phyloP scores from a whole-genome alignment of 2,329 filamentous ascomycete genomes.

The Aspergillus costaricaensis region DNA sequence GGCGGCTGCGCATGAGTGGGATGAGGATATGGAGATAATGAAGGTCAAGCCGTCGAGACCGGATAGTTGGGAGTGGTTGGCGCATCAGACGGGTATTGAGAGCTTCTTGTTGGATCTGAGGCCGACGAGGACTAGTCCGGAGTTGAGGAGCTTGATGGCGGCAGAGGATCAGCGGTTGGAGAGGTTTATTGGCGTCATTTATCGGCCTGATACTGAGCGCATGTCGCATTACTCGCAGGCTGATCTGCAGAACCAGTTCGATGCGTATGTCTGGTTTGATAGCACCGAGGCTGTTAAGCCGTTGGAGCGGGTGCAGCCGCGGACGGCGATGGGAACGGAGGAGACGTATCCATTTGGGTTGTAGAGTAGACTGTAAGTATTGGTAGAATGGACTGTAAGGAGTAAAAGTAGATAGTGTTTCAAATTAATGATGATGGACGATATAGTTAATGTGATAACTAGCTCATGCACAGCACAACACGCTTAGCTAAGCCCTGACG shows the following conservation, averaged over 20 bases:
- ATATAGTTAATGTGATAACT: too few species aligned
- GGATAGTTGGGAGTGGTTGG: conserved; percentile 53
- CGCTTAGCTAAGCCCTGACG: conserved; percentile 11
- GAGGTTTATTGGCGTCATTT: conserved; percentile 58
- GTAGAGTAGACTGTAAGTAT: conserved; percentile 24
- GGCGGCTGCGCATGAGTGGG: conserved; percentile 55
- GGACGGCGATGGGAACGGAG: conserved; percentile 43
- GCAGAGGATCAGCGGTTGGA: conserved; percentile 44
- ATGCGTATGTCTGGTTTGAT: conserved; percentile 56
- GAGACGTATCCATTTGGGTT: conserved; percentile 58
- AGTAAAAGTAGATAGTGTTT: neutral
- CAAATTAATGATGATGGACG: too few species aligned
- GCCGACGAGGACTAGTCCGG: conserved; percentile 34
- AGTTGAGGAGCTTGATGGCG: conserved; percentile 40
- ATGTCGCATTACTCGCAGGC: conserved; percentile 53
- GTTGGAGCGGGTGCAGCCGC: conserved; percentile 50
- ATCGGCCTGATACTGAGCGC: conserved; percentile 52
- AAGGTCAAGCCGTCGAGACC: conserved; percentile 47
- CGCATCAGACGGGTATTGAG: conserved; percentile 50
- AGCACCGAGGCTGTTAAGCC: conserved; percentile 47
- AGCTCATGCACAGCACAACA: neutral
- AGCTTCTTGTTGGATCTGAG: conserved; percentile 53
- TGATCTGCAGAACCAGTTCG: conserved; percentile 52
- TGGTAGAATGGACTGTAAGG: neutral
- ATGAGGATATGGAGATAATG: conserved; percentile 55